These are phyloP conservation scores for Cutaneotrichosporon sp. DNA, from an alignment of 1,284 basidiomycete genomes.

Conservation along the genomic window DNA sequence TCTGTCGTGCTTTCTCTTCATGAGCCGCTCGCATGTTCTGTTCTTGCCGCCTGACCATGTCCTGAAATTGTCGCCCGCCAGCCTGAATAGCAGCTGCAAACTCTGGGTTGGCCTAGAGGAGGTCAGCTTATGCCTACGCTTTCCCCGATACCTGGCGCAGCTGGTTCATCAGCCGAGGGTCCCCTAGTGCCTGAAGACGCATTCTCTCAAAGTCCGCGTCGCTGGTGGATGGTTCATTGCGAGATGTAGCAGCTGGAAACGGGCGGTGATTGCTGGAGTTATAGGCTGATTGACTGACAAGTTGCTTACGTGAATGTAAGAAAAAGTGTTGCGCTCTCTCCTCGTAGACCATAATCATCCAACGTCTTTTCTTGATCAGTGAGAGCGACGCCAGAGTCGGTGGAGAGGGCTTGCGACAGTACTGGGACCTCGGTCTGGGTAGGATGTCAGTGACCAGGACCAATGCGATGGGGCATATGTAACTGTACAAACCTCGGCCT, in stretches of 20 bases:
- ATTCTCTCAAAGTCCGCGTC: conserved; percentile 82
- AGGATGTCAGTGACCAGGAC: not conserved
- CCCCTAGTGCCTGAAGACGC: conserved; percentile 76
- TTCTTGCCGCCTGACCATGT: conserved; percentile 63
- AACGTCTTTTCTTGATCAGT: conserved; percentile 27
- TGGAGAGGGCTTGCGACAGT: conserved; percentile 25
- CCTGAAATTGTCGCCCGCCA: conserved; percentile 66
- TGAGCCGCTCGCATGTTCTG: conserved; percentile 57
- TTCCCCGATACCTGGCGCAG: conserved; percentile 57
- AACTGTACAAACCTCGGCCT: conserved; percentile 68
- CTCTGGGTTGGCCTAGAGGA: conserved; percentile 65
- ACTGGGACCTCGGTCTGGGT: conserved; percentile 30
- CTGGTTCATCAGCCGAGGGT: conserved; percentile 72
- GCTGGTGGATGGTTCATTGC: conserved; percentile 25
- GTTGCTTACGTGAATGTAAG: conserved; percentile 36
- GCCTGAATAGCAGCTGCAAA: conserved; percentile 65
- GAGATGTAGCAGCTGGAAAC: conserved; percentile 52
- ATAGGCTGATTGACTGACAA: conserved; percentile 28
- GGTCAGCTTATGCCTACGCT: not conserved
- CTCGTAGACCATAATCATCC: conserved; percentile 36
- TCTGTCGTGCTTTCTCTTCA: conserved; percentile 58
- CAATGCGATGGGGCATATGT: not conserved
- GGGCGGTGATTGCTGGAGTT: conserved; percentile 53
- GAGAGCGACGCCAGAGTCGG: conserved; percentile 38
- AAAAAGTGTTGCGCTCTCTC: conserved; percentile 34